Evolutionary conservation across 768 basidiomycete genomes (phyloP).

Genomic region (Polyporus arcularius): DNA sequence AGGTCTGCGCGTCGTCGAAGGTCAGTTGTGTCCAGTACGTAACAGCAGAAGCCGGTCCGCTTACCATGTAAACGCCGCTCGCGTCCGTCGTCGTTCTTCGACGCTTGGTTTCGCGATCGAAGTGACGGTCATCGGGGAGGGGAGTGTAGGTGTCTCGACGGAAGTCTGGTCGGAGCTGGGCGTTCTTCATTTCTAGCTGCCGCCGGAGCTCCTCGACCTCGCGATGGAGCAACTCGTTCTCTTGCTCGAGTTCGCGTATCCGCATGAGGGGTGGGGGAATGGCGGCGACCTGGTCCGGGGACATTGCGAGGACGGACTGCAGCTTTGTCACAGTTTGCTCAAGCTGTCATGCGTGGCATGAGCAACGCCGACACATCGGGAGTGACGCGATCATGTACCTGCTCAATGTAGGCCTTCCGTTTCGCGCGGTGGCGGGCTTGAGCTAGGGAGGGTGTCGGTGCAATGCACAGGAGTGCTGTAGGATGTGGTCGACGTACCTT

Average conservation of each 20-base stretch:
- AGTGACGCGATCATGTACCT: constrained; percentile 44
- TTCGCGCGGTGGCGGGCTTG: constrained; percentile 91
- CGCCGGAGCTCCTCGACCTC: constrained; percentile 78
- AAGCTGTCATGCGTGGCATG: constrained; percentile 47
- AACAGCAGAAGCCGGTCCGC: not conserved
- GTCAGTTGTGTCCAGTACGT: not conserved
- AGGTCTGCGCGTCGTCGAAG: not conserved
- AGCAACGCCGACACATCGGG: constrained; percentile 6
- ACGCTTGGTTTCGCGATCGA: constrained; percentile 30
- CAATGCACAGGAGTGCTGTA: not conserved
- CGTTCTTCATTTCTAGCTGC: constrained; percentile 43
- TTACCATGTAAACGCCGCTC: constrained; percentile 32
- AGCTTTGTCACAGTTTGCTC: constrained; percentile 86
- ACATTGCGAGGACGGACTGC: constrained; percentile 70
- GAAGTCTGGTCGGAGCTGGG: constrained; percentile 26
- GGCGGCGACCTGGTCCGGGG: constrained; percentile 73
- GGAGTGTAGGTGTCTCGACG: constrained; percentile 18
- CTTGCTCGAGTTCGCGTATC: constrained; percentile 82
- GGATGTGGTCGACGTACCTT: constrained; percentile 19
- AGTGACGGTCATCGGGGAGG: constrained; percentile 23
- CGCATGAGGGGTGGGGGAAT: constrained; percentile 73
- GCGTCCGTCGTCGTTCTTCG: constrained; percentile 27
- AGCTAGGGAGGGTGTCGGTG: constrained; percentile 49
- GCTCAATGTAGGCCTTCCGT: constrained; percentile 91
- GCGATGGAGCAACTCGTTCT: constrained; percentile 67